These are phyloP conservation scores for Vicia villosa DNA, from an alignment of 306 rosid species.

Conservation along the genomic window DNA sequence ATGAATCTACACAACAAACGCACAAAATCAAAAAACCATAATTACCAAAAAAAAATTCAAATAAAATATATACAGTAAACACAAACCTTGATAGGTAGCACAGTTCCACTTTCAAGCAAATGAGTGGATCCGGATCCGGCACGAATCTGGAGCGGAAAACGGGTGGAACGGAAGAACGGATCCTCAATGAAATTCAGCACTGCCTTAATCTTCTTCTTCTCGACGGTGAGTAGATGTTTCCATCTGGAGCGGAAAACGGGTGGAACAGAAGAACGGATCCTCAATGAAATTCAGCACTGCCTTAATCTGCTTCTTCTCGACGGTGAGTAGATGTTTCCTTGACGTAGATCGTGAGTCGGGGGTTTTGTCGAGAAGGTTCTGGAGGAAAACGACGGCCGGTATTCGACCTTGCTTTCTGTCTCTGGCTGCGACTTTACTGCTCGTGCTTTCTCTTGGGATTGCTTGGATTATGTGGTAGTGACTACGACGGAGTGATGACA, in stretches of 20 bases:
- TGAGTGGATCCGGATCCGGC: constrained; percentile 93
- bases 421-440: constrained; percentile 55
- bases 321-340: constrained; percentile 69
- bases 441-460: constrained; percentile 73
- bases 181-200: constrained; percentile 57
- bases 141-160: constrained; percentile 84
- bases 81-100: constrained; percentile 81
- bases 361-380: constrained; percentile 49
- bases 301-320: constrained; percentile 84
- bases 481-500: constrained; percentile 15
- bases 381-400: constrained; percentile 80
- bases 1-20: constrained; percentile 58
- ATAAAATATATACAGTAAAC: background rate
- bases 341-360: constrained; percentile 35
- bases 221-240: constrained; percentile 76
- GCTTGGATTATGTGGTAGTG: constrained; percentile 87
- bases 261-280: constrained; percentile 73
- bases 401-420: constrained; percentile 86
- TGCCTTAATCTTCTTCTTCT: constrained; percentile 80
- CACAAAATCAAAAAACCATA: background rate
- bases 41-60: background rate
- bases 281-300: constrained; percentile 60
- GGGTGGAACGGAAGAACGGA: constrained; percentile 78
- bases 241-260: constrained; percentile 77
- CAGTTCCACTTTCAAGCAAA: constrained; percentile 72